Conservation (phyloP, 2,329 filamentous ascomycete genomes). For the Orbilia quercus region DNA sequence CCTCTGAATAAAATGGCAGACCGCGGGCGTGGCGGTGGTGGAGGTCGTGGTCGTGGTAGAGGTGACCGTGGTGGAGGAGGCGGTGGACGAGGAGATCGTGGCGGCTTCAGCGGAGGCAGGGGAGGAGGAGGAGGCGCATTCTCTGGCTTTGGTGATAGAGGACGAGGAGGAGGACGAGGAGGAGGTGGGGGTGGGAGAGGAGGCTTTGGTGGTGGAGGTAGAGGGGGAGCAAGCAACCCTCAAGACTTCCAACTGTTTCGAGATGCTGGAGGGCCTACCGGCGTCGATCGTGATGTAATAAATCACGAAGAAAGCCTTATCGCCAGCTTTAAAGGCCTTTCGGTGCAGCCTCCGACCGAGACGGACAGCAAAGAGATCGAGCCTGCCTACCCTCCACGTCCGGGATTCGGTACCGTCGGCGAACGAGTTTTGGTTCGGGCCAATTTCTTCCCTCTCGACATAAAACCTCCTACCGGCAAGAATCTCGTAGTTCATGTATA, state of each 20-base stretch:
- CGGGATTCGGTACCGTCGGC: conserved; percentile 58
- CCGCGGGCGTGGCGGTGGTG: conserved; percentile 28
- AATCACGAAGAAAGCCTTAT: conserved; percentile 61
- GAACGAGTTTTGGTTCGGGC: conserved; percentile 58
- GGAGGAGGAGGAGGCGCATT: conserved; percentile 9
- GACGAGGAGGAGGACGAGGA: conserved; percentile 4
- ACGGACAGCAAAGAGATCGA: conserved; percentile 30
- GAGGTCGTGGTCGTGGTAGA: conserved; percentile 15
- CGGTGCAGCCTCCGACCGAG: conserved; percentile 36
- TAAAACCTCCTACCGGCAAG: conserved; percentile 42
- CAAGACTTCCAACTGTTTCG: conserved; percentile 29
- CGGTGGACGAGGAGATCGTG: conserved; percentile 19
- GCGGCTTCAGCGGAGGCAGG: conserved; percentile 54
- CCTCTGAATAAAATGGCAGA: conserved; percentile 53
- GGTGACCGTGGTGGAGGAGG: conserved; percentile 16
- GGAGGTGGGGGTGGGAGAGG: conserved; percentile 22
- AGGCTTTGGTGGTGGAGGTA: conserved; percentile 56
- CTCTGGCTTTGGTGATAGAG: conserved; percentile 11
- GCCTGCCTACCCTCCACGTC: conserved; percentile 57
- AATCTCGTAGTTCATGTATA: conserved; percentile 58
- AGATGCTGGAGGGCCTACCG: conserved; percentile 51
- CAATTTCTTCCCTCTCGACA: conserved; percentile 58
- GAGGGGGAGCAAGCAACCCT: conserved; percentile 58
- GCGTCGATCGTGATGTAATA: conserved; percentile 59
- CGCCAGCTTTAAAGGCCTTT: conserved; percentile 48